Percentiles rank a stretch among this genome's conserved stretches.
phyloP scores from a whole-genome alignment of 1,284 basidiomycete genomes.

The Cryptococcus sp. region DNA sequence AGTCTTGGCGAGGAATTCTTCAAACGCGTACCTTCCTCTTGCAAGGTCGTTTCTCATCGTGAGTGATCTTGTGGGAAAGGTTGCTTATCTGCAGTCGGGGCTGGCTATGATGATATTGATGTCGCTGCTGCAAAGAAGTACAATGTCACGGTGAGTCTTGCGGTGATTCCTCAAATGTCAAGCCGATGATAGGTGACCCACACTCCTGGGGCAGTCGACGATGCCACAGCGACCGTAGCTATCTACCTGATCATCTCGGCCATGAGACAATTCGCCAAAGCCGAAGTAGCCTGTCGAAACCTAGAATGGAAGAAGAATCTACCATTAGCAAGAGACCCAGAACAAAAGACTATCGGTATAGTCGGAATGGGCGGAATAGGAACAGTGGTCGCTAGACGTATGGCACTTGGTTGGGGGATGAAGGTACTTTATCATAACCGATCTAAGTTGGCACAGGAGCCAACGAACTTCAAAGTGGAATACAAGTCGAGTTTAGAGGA shows the following conservation, averaged over 20 bases:
- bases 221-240: constrained; percentile 80
- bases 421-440: constrained; percentile 72
- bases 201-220: constrained; percentile 85
- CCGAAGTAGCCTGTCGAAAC: constrained; percentile 65
- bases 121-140: constrained; percentile 55
- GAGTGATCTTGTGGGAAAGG: constrained; percentile 71
- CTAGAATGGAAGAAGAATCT: constrained; percentile 36
- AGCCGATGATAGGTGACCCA: constrained; percentile 79
- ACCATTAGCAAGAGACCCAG: constrained; percentile 61
- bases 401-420: constrained; percentile 56
- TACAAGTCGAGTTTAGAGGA: constrained; percentile 65
- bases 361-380: constrained; percentile 88
- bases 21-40: constrained; percentile 54
- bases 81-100: constrained; percentile 57
- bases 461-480: constrained; percentile 60
- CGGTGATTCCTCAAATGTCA: constrained; percentile 60
- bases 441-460: constrained; percentile 43
- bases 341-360: constrained; percentile 72
- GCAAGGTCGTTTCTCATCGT: constrained; percentile 56
- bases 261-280: constrained; percentile 68
- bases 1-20: constrained; percentile 23
- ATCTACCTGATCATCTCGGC: constrained; percentile 75
- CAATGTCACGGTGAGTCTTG: constrained; percentile 7
- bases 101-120: constrained; percentile 52
- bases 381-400: constrained; percentile 17